phyloP scores from a whole-genome alignment of 768 basidiomycete genomes.

The Russula foetens region DNA sequence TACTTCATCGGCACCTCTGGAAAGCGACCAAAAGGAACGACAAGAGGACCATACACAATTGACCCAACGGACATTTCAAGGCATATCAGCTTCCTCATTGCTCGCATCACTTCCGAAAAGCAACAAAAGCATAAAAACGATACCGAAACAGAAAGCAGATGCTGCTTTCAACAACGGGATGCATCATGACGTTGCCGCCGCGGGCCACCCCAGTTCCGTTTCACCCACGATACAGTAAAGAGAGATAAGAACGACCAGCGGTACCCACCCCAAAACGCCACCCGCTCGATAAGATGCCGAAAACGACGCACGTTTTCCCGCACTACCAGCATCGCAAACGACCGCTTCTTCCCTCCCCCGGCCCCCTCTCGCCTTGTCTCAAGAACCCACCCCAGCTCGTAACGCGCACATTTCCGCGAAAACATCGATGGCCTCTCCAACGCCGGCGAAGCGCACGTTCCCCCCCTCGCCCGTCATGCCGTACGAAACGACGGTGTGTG shows the following conservation, averaged over 20 bases:
- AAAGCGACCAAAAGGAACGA: constrained; percentile 53
- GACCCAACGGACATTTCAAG: not conserved
- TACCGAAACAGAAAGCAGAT: no score
- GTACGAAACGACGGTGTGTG: constrained; percentile 23
- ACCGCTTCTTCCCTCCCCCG: constrained; percentile 28
- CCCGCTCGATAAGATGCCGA: constrained; percentile 29
- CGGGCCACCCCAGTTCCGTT: constrained; percentile 73
- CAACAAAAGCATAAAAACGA: not conserved
- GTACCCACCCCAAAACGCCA: not conserved
- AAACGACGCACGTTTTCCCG: constrained; percentile 31
- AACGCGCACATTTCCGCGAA: constrained; percentile 40
- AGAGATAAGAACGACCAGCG: not conserved
- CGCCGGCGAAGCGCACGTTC: constrained; percentile 38
- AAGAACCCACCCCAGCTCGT: not conserved
- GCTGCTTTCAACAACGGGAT: not conserved
- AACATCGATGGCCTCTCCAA: constrained; percentile 53
- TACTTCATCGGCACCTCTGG: constrained; percentile 53
- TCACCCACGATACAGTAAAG: constrained; percentile 40
- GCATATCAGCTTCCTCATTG: not conserved
- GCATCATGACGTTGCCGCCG: constrained; percentile 47
- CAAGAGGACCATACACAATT: constrained; percentile 37
- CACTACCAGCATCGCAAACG: constrained; percentile 51
- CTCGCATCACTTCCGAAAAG: not conserved
- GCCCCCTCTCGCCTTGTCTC: not conserved
- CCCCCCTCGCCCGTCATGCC: constrained; percentile 54